Base-by-base conservation (phyloP, 2,329 filamentous ascomycete genomes). In the Sclerotinia subarctica region DNA sequence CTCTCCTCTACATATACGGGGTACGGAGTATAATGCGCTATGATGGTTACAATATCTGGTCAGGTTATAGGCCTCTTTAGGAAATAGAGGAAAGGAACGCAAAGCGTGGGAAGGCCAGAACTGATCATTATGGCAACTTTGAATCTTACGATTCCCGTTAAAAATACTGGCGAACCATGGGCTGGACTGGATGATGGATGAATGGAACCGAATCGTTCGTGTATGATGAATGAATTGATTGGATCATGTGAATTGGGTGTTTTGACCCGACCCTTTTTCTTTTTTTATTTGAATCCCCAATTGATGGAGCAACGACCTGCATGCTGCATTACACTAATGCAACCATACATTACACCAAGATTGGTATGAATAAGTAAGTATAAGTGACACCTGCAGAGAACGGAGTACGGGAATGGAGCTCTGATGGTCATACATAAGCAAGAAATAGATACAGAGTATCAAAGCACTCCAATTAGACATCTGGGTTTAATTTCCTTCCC, bases 1-100 rank as follows among this genome's bases (percentile, higher is more conserved):
- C 29, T 29, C 29, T 29, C 29, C 29, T 29, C 29, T 29, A 29
- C 29, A 29, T 29, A 29, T 29, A 29, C 29, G 29, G 29, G 29
- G 6, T 35, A 35, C 35, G 35, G 35, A 6, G 35, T 35, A 42
- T 26, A 38, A 63, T 63, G 10, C 44, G 13, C 19, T 26, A 63
- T 35, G 24, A 51, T 51, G 21, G 59, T 63, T 63, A 38, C 26
- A 29, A 49, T 51, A 51, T 63, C 24, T 63, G 46, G 59, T n/a
- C 29, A 62, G 29, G 10, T 10, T 51, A 26, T 38, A 44, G 60
- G 38, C 60, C 32, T 51, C 32, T 26, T 38, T 42, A 8, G 32
- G 44, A 24, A 35, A 21, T 64, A 38, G 47, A 51, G 29, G n/a
- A 38, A 24, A n/a, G 29, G 46, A 42, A 47, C 15, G 29, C 38